Percentiles rank a stretch among this genome's conserved stretches.
Evolutionary conservation across 352 stramenopile species (phyloP).

Genomic region (Phytophthora foliorum): DNA sequence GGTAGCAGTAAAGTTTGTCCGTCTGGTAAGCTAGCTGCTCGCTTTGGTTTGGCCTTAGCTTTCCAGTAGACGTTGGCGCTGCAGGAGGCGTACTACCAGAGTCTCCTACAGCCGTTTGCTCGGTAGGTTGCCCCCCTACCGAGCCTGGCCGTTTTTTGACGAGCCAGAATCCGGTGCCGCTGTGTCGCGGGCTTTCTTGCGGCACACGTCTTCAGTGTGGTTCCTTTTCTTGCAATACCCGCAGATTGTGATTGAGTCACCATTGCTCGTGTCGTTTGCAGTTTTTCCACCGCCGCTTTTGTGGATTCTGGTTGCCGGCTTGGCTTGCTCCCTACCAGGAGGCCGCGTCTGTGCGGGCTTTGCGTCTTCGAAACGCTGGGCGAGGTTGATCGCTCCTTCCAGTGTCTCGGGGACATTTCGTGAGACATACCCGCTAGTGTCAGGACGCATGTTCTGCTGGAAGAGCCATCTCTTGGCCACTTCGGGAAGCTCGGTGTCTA

Average conservation of each 20-base stretch:
- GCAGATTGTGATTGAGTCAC: conserved; percentile 1
- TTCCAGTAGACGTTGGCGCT: conserved; percentile 4
- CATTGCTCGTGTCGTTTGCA: conserved; percentile 2
- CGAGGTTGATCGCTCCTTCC: conserved; percentile 2
- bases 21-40: conserved; percentile 6
- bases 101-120: neutral
- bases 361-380: conserved; percentile 13
- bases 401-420: conserved; percentile 18
- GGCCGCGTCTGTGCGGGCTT: conserved; percentile 4
- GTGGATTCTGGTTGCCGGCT: conserved; percentile 12
- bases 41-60: neutral
- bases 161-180: conserved; percentile 6
- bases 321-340: conserved; percentile 13
- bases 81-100: conserved; percentile 9
- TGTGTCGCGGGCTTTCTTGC: conserved; percentile 3
- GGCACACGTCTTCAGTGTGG: conserved; percentile 23
- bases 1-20: conserved; percentile 22
- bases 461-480: conserved; percentile 15
- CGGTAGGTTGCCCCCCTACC: conserved; percentile 26
- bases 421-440: conserved; percentile 13
- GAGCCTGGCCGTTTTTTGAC: conserved; percentile 21
- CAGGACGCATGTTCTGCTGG: conserved; percentile 14
- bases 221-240: conserved; percentile 18
- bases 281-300: neutral
- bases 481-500: conserved; percentile 8